These are phyloP conservation scores for Naumovozyma dairenensis DNA, from an alignment of 805 yeast genomes.

Conservation along the genomic window DNA sequence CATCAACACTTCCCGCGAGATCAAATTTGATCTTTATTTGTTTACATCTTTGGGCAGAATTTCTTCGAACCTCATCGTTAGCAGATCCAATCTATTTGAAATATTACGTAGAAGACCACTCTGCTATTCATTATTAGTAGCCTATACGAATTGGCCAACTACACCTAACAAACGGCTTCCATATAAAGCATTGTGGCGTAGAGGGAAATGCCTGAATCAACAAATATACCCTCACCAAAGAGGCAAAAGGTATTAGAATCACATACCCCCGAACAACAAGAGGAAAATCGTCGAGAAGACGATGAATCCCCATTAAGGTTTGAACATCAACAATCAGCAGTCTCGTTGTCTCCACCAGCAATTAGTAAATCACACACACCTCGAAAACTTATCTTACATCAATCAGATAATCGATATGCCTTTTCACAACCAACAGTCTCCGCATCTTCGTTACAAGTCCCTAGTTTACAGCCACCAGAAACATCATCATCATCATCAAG, in stretches of 20 bases:
- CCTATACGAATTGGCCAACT: too few relatives aligned
- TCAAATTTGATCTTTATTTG: too few relatives aligned
- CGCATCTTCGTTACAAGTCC: slow-evolving; percentile 19
- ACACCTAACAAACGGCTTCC: too few relatives aligned
- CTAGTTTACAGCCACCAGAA: slow-evolving; percentile 26
- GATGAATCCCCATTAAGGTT: not conserved
- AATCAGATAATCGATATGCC: slow-evolving; percentile 16
- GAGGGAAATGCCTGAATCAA: too few relatives aligned
- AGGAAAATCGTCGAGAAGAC: not conserved
- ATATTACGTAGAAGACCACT: too few relatives aligned
- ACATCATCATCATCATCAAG: slow-evolving; percentile 27
- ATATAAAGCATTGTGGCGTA: too few relatives aligned
- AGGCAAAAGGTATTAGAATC: slow-evolving; percentile 9
- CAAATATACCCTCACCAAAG: slow-evolving; percentile 16
- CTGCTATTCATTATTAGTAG: too few relatives aligned
- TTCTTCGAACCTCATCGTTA: too few relatives aligned
- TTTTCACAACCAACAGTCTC: slow-evolving; percentile 19
- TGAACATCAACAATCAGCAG: not conserved
- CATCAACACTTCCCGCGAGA: too few relatives aligned
- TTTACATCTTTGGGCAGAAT: too few relatives aligned
- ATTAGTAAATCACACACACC: slow-evolving; percentile 14
- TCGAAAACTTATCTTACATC: slow-evolving; percentile 19
- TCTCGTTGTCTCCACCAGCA: not conserved
- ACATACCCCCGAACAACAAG: slow-evolving; percentile 1
- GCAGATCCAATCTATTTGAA: too few relatives aligned